Percentiles rank a stretch among this genome's conserved stretches.
Evolutionary conservation across 1,284 basidiomycete genomes (phyloP).

Genomic region (Cystobasidiaceae sp.): DNA sequence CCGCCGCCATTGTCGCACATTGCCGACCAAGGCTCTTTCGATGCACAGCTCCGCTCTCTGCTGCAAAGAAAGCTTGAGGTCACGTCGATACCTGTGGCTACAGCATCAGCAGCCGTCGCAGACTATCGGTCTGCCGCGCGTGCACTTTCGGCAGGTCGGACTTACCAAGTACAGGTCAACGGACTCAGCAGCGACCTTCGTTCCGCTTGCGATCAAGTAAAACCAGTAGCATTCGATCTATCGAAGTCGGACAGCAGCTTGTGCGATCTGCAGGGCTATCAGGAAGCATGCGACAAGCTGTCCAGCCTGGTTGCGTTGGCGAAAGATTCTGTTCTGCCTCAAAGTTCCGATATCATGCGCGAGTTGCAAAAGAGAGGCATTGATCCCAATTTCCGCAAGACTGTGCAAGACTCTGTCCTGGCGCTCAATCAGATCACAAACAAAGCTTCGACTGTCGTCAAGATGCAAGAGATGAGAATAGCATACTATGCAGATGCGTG

Average conservation of each 20-base stretch:
- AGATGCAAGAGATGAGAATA: neutral
- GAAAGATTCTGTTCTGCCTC: neutral
- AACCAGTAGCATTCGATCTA: neutral
- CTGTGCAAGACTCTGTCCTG: slow-evolving; percentile 3
- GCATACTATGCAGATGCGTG: neutral
- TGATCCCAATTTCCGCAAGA: slow-evolving; percentile 17
- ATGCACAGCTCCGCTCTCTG: neutral
- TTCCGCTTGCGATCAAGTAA: neutral
- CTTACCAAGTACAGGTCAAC: neutral
- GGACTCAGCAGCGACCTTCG: neutral
- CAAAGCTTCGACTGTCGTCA: neutral
- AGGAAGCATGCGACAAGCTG: neutral
- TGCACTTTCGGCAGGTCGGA: neutral
- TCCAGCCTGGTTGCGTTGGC: too few relatives aligned
- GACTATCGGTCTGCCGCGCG: neutral
- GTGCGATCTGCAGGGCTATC: neutral
- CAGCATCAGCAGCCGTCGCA: neutral
- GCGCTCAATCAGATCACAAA: neutral
- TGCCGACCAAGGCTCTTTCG: neutral
- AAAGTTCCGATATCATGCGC: neutral
- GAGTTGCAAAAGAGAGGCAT: slow-evolving; percentile 18
- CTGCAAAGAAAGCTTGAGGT: neutral
- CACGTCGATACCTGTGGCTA: too few relatives aligned
- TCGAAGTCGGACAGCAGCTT: too few relatives aligned
- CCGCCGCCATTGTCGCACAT: neutral